Evolutionary conservation across 495 filamentous ascomycete genomes (phyloP).

Genomic region (Hypoxylon subgilvum): DNA sequence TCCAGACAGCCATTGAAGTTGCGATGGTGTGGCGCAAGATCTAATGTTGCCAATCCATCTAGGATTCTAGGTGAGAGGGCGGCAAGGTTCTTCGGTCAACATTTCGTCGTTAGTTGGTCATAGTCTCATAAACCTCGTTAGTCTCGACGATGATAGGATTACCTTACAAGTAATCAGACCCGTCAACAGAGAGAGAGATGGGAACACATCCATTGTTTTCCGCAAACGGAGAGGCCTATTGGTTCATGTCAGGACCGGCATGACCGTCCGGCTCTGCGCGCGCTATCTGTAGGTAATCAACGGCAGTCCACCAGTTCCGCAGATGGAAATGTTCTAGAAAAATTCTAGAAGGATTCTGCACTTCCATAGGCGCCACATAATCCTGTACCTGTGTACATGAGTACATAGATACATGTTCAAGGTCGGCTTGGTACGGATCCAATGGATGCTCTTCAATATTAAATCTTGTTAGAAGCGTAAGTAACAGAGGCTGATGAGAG

Average conservation of each 20-base stretch:
- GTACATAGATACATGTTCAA: neutral
- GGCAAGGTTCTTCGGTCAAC: conserved; percentile 17
- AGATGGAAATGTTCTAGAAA: conserved; percentile 37
- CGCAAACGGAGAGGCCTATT: conserved; percentile 24
- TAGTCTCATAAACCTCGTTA: too few relatives aligned
- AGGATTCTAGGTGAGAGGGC: conserved; percentile 3
- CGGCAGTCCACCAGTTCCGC: conserved; percentile 10
- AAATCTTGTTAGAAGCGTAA: conserved; percentile 30
- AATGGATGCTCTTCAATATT: neutral
- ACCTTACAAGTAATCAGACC: too few relatives aligned
- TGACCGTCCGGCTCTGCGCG: conserved; percentile 27
- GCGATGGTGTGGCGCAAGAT: conserved; percentile 6
- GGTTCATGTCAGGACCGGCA: conserved; percentile 26
- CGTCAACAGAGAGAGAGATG: too few relatives aligned
- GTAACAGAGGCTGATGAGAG: conserved; percentile 29
- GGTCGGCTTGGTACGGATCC: neutral
- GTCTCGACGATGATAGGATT: too few relatives aligned
- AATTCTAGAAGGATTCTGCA: conserved; percentile 28
- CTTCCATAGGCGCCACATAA: conserved; percentile 31
- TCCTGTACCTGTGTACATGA: too few relatives aligned
- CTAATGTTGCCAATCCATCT: conserved; percentile 4
- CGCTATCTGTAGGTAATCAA: too few relatives aligned
- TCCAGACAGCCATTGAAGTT: conserved; percentile 18
- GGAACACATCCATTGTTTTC: conserved; percentile 11
- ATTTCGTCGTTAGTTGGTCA: conserved; percentile 7